phyloP scores from a whole-genome alignment of 345 rosid species.

The Rhizophora mangle region DNA sequence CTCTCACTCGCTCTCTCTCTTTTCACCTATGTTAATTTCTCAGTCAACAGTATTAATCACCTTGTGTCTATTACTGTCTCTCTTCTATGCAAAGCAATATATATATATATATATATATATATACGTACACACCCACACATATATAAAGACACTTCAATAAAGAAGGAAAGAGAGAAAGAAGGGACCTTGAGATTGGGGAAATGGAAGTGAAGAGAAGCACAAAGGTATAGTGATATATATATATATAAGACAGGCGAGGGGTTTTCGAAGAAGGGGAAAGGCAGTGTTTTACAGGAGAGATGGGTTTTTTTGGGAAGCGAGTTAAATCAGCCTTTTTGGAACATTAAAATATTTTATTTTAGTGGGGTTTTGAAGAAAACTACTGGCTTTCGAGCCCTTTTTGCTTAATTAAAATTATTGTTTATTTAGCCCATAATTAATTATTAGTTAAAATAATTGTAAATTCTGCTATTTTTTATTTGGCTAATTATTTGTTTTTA shows the following conservation, averaged over 20 bases:
- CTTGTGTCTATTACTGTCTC: too few species aligned
- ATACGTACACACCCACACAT: too few species aligned
- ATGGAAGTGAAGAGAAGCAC: constrained; percentile 29
- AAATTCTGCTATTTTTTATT: background rate
- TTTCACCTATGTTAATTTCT: too few species aligned
- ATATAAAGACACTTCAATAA: too few species aligned
- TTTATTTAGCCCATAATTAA: constrained; percentile 11
- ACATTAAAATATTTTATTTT: background rate
- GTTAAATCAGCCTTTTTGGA: constrained; percentile 28
- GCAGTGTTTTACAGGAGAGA: constrained; percentile 20
- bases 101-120: background rate
- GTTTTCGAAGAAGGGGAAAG: constrained; percentile 24
- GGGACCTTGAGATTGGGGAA: constrained; percentile 12
- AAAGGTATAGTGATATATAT: constrained; percentile 3
- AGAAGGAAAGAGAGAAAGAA: background rate
- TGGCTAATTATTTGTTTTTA: constrained; percentile 4
- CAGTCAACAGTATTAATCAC: too few species aligned
- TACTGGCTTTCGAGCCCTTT: constrained; percentile 11
- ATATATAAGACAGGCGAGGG: constrained; percentile 3
- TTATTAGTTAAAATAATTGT: constrained; percentile 8
- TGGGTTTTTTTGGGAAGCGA: constrained; percentile 24
- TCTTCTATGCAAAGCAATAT: background rate
- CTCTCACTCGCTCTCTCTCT: constrained; percentile 3
- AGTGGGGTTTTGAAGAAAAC: constrained; percentile 19
- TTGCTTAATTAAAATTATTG: constrained; percentile 22